phyloP scores from a whole-genome alignment of 2,329 filamentous ascomycete species.

The Cercospora canescens region DNA sequence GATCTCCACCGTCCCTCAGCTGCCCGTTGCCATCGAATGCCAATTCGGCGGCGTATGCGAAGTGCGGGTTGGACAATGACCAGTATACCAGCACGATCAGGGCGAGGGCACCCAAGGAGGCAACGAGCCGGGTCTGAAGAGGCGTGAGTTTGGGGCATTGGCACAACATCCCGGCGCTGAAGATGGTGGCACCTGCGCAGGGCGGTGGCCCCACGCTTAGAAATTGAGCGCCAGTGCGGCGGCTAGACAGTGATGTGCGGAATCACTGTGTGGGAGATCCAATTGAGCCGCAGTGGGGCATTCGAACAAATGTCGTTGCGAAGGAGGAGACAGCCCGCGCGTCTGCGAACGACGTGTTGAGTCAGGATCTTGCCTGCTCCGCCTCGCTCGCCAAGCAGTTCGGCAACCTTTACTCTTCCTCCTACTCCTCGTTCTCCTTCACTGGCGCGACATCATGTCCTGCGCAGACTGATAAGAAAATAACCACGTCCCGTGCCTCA shows the following conservation, averaged over 20 bases:
- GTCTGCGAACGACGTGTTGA: not conserved
- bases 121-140: constrained; percentile 70
- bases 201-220: constrained; percentile 22
- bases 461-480: not conserved
- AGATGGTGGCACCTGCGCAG: constrained; percentile 13
- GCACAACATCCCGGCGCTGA: constrained; percentile 27
- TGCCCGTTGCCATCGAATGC: constrained; percentile 31
- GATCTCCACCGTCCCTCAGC: constrained; percentile 45
- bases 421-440: not conserved
- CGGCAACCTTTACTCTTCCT: not conserved
- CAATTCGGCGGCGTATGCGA: constrained; percentile 64
- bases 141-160: constrained; percentile 59
- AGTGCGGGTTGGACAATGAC: constrained; percentile 57
- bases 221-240: constrained; percentile 14
- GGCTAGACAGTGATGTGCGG: not conserved
- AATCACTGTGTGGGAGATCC: not conserved
- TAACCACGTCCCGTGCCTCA: too few relatives aligned
- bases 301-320: not conserved
- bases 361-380: not conserved
- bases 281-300: not conserved
- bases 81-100: constrained; percentile 63
- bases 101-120: constrained; percentile 63
- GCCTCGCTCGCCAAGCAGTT: not conserved
- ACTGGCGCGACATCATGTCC: not conserved
- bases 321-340: not conserved